Percentiles rank a stretch among this genome's conserved stretches.
Evolutionary conservation across 2,329 filamentous ascomycete species (phyloP).

Genomic region (Cordyceps tenuipes): DNA sequence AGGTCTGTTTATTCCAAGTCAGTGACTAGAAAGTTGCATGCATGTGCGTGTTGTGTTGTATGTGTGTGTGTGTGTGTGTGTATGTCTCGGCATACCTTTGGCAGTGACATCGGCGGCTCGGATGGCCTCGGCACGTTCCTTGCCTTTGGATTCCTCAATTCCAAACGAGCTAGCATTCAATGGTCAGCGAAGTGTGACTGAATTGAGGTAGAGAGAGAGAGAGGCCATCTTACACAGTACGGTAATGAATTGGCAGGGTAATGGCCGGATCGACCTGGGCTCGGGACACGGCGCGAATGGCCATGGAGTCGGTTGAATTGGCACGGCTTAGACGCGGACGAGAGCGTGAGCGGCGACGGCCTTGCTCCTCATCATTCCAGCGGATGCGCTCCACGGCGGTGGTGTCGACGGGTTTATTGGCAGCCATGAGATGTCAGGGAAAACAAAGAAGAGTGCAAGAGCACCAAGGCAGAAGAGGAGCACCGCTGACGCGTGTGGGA

Average conservation of each 20-base stretch:
- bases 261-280: conserved; percentile 19
- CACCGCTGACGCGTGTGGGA: neutral
- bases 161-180: conserved; percentile 36
- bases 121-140: conserved; percentile 29
- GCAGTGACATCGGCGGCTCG: conserved; percentile 36
- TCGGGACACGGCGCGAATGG: conserved; percentile 31
- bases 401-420: conserved; percentile 11
- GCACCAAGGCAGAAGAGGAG: neutral
- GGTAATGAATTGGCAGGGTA: conserved; percentile 44
- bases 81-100: conserved; percentile 26
- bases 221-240: conserved; percentile 36
- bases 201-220: neutral
- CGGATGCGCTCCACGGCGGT: conserved; percentile 23
- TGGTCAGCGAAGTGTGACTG: neutral
- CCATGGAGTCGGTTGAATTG: conserved; percentile 31
- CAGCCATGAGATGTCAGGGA: neutral
- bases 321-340: conserved; percentile 16
- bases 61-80: no score
- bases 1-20: conserved; percentile 36
- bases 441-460: neutral
- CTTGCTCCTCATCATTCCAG: conserved; percentile 30
- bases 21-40: neutral
- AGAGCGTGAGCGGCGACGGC: conserved; percentile 15
- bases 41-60: no score
- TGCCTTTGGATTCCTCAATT: conserved; percentile 46